Base-by-base conservation (phyloP, 352 stramenopile genomes). In the Hyaloperonospora brassicae region DNA sequence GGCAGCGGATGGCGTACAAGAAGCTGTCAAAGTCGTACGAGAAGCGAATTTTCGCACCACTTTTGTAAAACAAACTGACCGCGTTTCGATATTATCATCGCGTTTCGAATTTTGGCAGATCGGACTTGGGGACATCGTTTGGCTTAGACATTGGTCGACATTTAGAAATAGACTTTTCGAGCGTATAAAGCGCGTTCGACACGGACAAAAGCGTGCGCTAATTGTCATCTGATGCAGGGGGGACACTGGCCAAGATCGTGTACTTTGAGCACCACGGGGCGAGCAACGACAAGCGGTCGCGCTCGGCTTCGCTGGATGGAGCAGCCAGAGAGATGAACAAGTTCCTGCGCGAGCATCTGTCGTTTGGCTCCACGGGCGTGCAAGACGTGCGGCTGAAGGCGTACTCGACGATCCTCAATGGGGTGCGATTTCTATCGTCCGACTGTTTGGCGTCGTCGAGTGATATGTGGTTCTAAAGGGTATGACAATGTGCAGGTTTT, bases 221-320 rank as follows among this genome's bases (percentile, higher is more conserved):
- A 0, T 39, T 13, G 21, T 36, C 23, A 48, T 14, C 4, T 61
- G 31, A 39, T 51, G 65, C 82, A 79, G 89, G 93, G 14, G 93
- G 93, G 0, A 97, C 92, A 34, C 72, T 98, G 48, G 86, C 80
- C 23, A 98, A 98, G 72, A 95, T 98, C 57, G 92, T 98, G 47
- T 98, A 97, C 68, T 98, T 98, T 56, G 89, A 98, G 58, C 84
- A 89, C 27, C 64, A 68, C 41, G 71, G 84, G 14, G 30, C 53
- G 0, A 57, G 48, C 11, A 73, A 70, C 22, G 64, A 76, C 31
- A 77, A 61, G 42, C 78, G 84, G 2, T 77, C 68, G 39, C 82
- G 84, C 34, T 84, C 84, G 31, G 45, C 60, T n/a, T 94, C 84
- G 24, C 73, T 87, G 31, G 82, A 90, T n/a, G 53, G 89, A 13